Evolutionary conservation across 345 rosid genomes (phyloP).

Genomic region (Bruguiera gymnorhiza): DNA sequence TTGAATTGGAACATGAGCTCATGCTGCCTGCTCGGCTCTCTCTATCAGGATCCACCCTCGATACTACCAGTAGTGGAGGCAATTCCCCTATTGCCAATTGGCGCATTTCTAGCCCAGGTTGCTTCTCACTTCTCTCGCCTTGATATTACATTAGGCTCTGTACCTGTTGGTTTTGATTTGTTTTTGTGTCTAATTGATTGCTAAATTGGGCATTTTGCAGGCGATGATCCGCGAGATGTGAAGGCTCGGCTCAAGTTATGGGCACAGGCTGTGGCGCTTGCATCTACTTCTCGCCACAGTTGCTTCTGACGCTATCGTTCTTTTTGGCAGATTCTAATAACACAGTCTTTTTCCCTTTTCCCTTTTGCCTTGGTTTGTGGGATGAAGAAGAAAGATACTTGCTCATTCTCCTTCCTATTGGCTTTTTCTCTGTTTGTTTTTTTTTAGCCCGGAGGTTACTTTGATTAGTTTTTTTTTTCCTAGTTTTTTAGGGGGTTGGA

Average conservation of each 20-base stretch:
- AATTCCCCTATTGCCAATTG: conserved; percentile 82
- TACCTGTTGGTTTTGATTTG: neutral
- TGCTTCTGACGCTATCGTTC: conserved; percentile 4
- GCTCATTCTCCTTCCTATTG: conserved; percentile 7
- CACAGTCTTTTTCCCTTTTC: conserved; percentile 9
- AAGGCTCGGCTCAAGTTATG: conserved; percentile 92
- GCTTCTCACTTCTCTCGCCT: too few relatives aligned
- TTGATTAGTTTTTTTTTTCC: neutral
- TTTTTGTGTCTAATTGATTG: neutral
- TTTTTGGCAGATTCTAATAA: conserved; percentile 11
- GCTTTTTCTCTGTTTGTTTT: neutral
- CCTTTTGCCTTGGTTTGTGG: conserved; percentile 8
- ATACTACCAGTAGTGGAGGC: conserved; percentile 69
- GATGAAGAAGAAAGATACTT: neutral
- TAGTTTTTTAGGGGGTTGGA: conserved; percentile 8
- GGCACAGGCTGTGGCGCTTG: conserved; percentile 94
- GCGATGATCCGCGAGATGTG: conserved; percentile 90
- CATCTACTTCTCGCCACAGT: conserved; percentile 48
- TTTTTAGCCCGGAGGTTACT: too few relatives aligned
- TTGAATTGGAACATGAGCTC: conserved; percentile 74
- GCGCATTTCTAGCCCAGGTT: conserved; percentile 95
- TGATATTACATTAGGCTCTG: neutral
- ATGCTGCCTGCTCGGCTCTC: conserved; percentile 60
- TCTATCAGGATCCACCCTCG: conserved; percentile 52
- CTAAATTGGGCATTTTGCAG: conserved; percentile 26